Base-by-base conservation (phyloP, 495 filamentous ascomycete species). In the Penicillium pancosmium region DNA sequence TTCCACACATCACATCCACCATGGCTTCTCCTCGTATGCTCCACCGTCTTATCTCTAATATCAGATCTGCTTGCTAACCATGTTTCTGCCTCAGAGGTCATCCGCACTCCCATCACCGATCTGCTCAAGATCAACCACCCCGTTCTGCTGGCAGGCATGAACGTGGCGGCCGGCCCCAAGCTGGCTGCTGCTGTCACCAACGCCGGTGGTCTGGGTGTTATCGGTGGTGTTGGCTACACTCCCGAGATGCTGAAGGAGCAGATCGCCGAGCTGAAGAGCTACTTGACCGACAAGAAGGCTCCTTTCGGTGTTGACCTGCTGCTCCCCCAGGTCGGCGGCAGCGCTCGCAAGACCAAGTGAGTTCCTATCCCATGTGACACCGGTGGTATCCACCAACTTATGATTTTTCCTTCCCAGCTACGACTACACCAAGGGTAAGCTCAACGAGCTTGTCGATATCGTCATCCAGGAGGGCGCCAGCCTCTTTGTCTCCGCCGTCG, bases 371-470 rank as follows among this genome's bases (percentile, higher is more conserved):
- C 35, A 33, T 34, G 10, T 44, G 34, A 9, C 12, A 44, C 50
- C 13, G 19, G 55, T n/a, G 15, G 10, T 19, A 15, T 6, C 8
- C 21, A 47, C 70, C 68, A 70, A 75, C 56, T 27, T 44, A 44
- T 5, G 12, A 31, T 56, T 36, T 36, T 60, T 34, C 52, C 6
- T 53, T 31, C 41, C 35, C 11, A 97, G 94, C 85, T 96, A 98
- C 78, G 94, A 98, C 78, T 98, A 98, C 82, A 98, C 94, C 69
- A 97, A 98, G 80, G 94, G 94, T 71, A 98, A 98, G 81, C 89
- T 98, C 52, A 81, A 91, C 74, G 88, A 95, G 69, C 84, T 98
- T 44, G 78, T 96, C 73, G 87, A 91, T 72, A 92, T 96, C 65
- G 88, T 97, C 76, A 96, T 98, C 77, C 87, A 92, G 68, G 89